These are phyloP conservation scores for Schwanniomyces occidentalis DNA, from an alignment of 805 yeast species.

Conservation along the genomic window DNA sequence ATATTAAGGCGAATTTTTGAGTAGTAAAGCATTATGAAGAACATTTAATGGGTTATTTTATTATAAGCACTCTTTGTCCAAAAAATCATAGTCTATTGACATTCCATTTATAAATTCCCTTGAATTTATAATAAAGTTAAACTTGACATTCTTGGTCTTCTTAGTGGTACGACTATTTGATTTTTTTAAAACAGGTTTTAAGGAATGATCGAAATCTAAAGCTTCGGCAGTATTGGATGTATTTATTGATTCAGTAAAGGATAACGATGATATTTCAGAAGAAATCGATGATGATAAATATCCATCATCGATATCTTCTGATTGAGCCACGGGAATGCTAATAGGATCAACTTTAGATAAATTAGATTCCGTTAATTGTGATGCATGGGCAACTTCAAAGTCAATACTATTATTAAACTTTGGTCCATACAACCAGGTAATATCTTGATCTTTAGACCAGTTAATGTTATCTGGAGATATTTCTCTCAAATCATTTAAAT, in stretches of 20 bases:
- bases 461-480: conserved; percentile 47
- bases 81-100: conserved; percentile 43
- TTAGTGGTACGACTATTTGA: conserved; percentile 4
- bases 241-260: conserved; percentile 2
- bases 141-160: conserved; percentile 36
- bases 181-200: conserved; percentile 5
- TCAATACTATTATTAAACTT: conserved; percentile 16
- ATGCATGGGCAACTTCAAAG: conserved; percentile 1
- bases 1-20: no score
- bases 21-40: no score
- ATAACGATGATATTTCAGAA: conserved; percentile 1
- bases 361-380: conserved; percentile 1
- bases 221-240: neutral
- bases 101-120: conserved; percentile 48
- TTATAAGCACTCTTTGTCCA: conserved; percentile 37
- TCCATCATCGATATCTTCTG: neutral
- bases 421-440: conserved; percentile 59
- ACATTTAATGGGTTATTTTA: neutral
- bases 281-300: conserved; percentile 1
- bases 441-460: conserved; percentile 56
- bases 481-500: conserved; percentile 25
- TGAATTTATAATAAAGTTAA: conserved; percentile 42
- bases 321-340: neutral
- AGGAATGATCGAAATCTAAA: neutral
- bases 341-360: neutral